Evolutionary conservation across 345 rosid genomes (phyloP), one percentile per base, ranked within the genome.

Genomic region (Crucihimalaya himalaica): DNA sequence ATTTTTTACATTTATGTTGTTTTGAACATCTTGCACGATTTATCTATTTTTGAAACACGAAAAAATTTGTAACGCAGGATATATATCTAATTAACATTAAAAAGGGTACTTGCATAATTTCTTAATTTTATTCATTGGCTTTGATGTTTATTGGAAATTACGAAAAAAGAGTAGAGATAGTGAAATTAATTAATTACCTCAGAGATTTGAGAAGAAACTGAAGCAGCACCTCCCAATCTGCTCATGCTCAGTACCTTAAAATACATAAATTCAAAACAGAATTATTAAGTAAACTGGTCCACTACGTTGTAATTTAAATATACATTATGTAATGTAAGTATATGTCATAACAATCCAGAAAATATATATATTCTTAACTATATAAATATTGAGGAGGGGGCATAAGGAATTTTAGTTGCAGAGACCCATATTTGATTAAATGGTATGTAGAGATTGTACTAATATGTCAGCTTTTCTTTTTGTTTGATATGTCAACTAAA

Each of bases 171-270:
- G 8, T 19, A 37, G n/a, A 18, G 16, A 8, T 19, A 16, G 21
- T 28, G 15, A 63, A n/a, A 43, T 32, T 45, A n/a, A 43, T 32
- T 45, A 37, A 35, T 68, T 85, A 94, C 98, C 96, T 94, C 93
- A 7, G 95, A 85, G 64, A 89, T 89, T 13, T 85, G 88, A 13
- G 98, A 93, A 71, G 95, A 90, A 64, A 89, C 97, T 5, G 96
- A 90, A 27, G 90, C 87, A 2, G 96, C 96, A 52, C 92, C 95
- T 34, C 97, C 96, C 72, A 94, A 80, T 74, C 98, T 85, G 81
- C 98, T 94, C 98, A 88, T 86, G 85, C 98, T 94, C 72, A 94
- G 84, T 42, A 94, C 96, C 98, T 93, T 83, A 53, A 20, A 45
- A 56, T 23, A 7, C 54, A 71, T 50, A 45, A 64, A 73, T 34